phyloP scores from a whole-genome alignment of 179 eudicot species.

The Sideroxylon spinosum region DNA sequence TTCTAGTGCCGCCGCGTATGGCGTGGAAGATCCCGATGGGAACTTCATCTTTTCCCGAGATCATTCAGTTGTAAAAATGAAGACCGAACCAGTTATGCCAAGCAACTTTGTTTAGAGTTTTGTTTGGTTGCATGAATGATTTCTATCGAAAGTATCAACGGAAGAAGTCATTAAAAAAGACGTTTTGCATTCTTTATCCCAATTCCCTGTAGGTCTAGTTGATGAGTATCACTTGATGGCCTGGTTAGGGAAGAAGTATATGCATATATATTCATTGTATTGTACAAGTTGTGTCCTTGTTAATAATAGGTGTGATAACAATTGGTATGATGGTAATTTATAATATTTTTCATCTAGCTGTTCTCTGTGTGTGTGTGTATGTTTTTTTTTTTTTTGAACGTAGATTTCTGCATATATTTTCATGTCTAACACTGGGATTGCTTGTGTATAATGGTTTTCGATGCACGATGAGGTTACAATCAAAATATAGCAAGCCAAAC shows the following conservation, averaged over 20 bases:
- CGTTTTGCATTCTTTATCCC: not conserved
- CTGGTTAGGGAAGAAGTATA: not conserved
- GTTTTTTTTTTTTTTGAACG: too few species aligned
- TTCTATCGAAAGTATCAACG: not conserved
- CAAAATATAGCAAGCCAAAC: too few species aligned
- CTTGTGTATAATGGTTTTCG: too few species aligned
- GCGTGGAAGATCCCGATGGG: constrained; percentile 47
- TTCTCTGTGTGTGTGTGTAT: too few species aligned
- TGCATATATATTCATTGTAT: constrained; percentile 3
- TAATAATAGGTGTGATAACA: not conserved
- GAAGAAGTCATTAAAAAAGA: not conserved
- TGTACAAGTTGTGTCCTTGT: not conserved
- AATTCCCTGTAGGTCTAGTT: not conserved
- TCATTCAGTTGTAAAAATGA: constrained; percentile 28
- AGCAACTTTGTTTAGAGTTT: constrained; percentile 6
- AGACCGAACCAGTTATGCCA: constrained; percentile 12
- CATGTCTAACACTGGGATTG: too few species aligned
- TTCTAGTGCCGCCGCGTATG: constrained; percentile 35
- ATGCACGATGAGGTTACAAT: not conserved
- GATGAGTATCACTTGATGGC: not conserved
- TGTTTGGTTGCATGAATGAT: not conserved
- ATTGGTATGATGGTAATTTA: not conserved
- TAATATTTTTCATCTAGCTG: not conserved
- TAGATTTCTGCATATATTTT: too few species aligned
- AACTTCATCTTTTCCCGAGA: constrained; percentile 51